Conservation (phyloP, 2,329 filamentous ascomycete genomes). For the Penicillium sp. region DNA sequence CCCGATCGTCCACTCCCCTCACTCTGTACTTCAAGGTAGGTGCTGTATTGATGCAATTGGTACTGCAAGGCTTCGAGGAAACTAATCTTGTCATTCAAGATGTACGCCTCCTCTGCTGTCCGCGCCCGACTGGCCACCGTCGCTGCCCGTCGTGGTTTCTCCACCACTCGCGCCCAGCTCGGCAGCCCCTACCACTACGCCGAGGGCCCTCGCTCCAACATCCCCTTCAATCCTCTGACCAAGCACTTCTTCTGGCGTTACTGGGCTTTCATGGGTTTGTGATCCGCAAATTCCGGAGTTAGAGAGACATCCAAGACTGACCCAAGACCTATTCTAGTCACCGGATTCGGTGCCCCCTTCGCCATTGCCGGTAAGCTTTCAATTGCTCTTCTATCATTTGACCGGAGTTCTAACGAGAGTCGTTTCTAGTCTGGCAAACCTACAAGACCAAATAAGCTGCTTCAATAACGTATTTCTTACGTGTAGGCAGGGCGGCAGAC, state of each 20-base stretch:
- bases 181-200: conserved; percentile 97
- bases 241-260: conserved; percentile 82
- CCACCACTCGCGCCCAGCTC: conserved; percentile 82
- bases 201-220: conserved; percentile 90
- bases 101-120: conserved; percentile 71
- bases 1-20: conserved; percentile 31
- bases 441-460: conserved; percentile 60
- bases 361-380: conserved; percentile 63
- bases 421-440: conserved; percentile 64
- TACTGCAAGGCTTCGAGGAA: conserved; percentile 42
- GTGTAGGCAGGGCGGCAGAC: conserved; percentile 26
- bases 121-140: conserved; percentile 67
- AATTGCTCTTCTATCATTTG: neutral
- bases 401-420: conserved; percentile 30
- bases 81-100: conserved; percentile 57
- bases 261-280: conserved; percentile 76
- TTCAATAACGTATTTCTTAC: conserved; percentile 20
- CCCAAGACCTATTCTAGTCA: conserved; percentile 46
- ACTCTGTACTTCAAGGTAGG: conserved; percentile 39
- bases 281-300: conserved; percentile 7
- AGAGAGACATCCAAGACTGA: conserved; percentile 41
- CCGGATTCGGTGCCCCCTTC: conserved; percentile 64
- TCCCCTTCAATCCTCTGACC: conserved; percentile 95
- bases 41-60: conserved; percentile 26
- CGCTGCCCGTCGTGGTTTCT: conserved; percentile 90